Base-by-base conservation (phyloP, 495 filamentous ascomycete genomes). In the Achaetomiella virescens region DNA sequence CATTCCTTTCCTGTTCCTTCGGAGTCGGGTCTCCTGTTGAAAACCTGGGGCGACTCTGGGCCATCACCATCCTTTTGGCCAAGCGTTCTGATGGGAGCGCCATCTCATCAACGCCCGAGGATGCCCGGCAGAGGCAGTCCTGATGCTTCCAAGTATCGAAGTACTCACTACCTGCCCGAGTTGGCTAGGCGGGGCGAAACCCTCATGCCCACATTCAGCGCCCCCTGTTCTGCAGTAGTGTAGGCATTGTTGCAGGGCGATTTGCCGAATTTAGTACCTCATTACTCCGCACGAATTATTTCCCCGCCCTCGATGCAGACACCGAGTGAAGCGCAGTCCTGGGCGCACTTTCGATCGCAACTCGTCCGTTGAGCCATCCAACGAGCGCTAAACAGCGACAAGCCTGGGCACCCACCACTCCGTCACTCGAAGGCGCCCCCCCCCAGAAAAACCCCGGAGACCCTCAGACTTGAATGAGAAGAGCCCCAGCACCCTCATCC, bases 361-460 rank as follows among this genome's bases (percentile, higher is more conserved):
- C 54, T 50, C 44, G 57, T 48, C 58, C 49, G 53, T 54, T 43
- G 38, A 54, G 27, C 54, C 49, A 57, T 38, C 25, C 49, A 45
- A 38, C 49, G 3, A 36, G 46, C 54, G 48, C 48, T 58, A 33
- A 38, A 48, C 48, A 20, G 24, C 11, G 17, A 46, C 20, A 27
- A 21, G 21, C 20, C 35, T 11, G 6, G 43, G 35, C 18, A 18
- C 27, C 25, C 45, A 25, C 24, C 52, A 37, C 56, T 49, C 56
- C 48, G 36, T 46, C 24, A 38, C 51, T 20, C 50, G 42, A 53
- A 17, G 33, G 38, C 41, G 38, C 37, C 49, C 25, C 36, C 56
- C 54, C 38, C 54, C 21, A 50, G 47, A 62, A 62, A 59, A 51
- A 44, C 54, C 64, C 61, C 58, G 38, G 36, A 18, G 57, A 45